Evolutionary conservation across 805 yeast genomes (phyloP).

Genomic region (Scheffersomyces coipomensis): DNA sequence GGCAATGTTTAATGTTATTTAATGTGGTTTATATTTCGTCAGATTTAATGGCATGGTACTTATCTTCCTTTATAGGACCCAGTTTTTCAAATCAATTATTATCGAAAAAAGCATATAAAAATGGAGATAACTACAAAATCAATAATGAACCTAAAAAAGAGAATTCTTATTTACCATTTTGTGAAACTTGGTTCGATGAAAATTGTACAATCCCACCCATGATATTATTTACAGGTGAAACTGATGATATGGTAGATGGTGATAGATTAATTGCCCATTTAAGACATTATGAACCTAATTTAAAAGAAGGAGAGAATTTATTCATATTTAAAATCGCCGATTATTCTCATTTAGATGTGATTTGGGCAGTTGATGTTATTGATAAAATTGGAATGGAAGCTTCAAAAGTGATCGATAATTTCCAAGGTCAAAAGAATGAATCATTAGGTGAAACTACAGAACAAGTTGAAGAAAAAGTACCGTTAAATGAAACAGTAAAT

Average conservation of each 20-base stretch:
- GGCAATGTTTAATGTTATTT: constrained; percentile 77
- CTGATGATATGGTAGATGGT: constrained; percentile 80
- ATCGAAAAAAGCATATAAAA: constrained; percentile 26
- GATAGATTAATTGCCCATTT: constrained; percentile 64
- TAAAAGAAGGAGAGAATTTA: constrained; percentile 33
- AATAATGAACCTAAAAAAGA: constrained; percentile 33
- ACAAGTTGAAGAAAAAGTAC: not conserved
- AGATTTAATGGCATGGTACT: constrained; percentile 91
- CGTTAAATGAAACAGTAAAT: too few species aligned
- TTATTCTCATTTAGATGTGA: constrained; percentile 86
- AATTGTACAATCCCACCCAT: constrained; percentile 49
- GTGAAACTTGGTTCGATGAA: constrained; percentile 51
- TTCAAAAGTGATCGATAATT: constrained; percentile 11
- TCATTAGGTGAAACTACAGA: not conserved
- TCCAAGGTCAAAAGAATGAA: constrained; percentile 1
- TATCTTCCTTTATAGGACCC: constrained; percentile 39
- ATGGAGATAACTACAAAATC: constrained; percentile 22
- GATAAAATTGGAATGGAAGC: constrained; percentile 55
- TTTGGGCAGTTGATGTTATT: constrained; percentile 84
- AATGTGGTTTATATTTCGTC: constrained; percentile 83
- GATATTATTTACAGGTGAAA: constrained; percentile 66
- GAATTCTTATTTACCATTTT: constrained; percentile 54
- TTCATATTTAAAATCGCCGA: constrained; percentile 46
- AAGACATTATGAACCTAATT: constrained; percentile 52
- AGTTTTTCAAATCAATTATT: constrained; percentile 40